Percentiles rank a stretch among this genome's conserved stretches.
These are phyloP conservation scores for Candida railenensis DNA, from an alignment of 805 yeast genomes.

Conservation along the genomic window DNA sequence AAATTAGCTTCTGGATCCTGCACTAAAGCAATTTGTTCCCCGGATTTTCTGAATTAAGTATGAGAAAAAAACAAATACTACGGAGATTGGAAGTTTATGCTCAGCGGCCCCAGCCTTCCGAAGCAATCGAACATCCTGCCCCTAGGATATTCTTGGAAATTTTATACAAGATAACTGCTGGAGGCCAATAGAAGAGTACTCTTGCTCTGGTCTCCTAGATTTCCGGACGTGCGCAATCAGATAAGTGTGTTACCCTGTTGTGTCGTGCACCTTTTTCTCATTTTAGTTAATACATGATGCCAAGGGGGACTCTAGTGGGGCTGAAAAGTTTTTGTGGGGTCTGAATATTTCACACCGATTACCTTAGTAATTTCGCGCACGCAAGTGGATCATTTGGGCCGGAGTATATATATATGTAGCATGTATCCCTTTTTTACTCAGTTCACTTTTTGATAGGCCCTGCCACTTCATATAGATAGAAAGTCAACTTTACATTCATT, in stretches of 20 bases:
- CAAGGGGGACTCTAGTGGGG: background rate
- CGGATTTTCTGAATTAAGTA: background rate
- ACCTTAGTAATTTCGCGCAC: background rate
- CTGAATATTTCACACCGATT: too few relatives aligned
- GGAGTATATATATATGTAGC: background rate
- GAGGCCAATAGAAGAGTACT: too few relatives aligned
- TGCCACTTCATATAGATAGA: too few relatives aligned
- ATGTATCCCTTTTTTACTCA: too few relatives aligned
- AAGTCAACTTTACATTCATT: too few relatives aligned
- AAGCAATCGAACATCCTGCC: too few relatives aligned
- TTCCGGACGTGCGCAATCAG: too few relatives aligned
- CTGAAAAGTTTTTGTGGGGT: constrained; percentile 2
- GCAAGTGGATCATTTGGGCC: background rate
- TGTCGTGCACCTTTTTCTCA: background rate
- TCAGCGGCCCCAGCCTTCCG: too few relatives aligned
- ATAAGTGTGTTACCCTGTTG: background rate
- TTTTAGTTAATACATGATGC: background rate
- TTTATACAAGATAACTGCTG: too few relatives aligned
- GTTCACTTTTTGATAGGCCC: background rate
- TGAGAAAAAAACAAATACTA: background rate
- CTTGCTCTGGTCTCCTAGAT: too few relatives aligned
- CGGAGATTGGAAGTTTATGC: background rate
- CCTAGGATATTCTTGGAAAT: too few relatives aligned
- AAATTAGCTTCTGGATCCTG: background rate
- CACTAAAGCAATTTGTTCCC: background rate